Evolutionary conservation across 805 yeast species (phyloP), one percentile per base, ranked within the genome.

Genomic region (Myxozyma nipponensis): DNA sequence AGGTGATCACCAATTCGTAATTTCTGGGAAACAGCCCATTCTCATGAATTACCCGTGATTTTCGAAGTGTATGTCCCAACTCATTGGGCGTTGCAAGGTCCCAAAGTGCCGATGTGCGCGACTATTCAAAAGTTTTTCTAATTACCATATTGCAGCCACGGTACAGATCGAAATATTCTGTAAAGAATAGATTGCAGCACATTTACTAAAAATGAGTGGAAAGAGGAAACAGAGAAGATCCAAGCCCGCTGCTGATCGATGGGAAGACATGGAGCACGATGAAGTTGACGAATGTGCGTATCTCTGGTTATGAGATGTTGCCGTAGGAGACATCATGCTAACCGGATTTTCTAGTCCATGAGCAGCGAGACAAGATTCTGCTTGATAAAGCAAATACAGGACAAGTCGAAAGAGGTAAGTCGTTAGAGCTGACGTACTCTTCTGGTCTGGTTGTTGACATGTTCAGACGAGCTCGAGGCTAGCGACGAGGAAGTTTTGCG

Each of bases 401-500:
- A 28, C 57, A 53, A 39, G 48, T 54, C 19, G 63, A 49, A 42
- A 6, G 34, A 23, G 36, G 57, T 52, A 23, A 60, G 65, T 2
- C 59, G 62, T 4, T 42, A 28, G 32, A 28, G 7, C 7, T 28
- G 32, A 28, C 13, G 32, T 7, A 7, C 13, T 9, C 13, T 28
- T 28, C 13, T n/a, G n/a, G n/a, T n/a, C 32, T 28, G 38, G 38
- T 10, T 10, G 38, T 18, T 35, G 19, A 35, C 19, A 17, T 10
- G 9, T 10, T 13, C 23, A 23, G 25, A 62, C 9, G 70, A 66
- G 15, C 43, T 45, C 26, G 73, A 70, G 15, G 70, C 72, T 25
- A 74, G 77, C 18, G 85, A 83, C 46, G 83, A 78, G 54, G 87
- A 80, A 54, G 83, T 80, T 59, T 67, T 75, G 41, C 71, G 69